Evolutionary conservation across 1,284 basidiomycete genomes (phyloP).

Genomic region (Sporisorium reilianum): DNA sequence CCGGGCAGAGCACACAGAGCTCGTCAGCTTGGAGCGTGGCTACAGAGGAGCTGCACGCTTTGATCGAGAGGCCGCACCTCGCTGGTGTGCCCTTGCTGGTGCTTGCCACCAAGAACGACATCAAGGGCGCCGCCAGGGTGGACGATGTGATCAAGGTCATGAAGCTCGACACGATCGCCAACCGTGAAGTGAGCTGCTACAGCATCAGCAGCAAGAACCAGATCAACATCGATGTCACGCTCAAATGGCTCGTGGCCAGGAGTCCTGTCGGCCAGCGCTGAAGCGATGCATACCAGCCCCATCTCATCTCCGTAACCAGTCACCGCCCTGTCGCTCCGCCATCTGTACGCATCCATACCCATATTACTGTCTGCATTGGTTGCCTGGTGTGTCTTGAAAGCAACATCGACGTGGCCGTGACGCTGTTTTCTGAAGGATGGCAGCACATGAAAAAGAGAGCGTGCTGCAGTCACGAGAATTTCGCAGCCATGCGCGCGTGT

Average conservation of each 20-base stretch:
- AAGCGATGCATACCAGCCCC: background rate
- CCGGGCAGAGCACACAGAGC: slow-evolving; percentile 15
- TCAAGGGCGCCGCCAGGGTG: slow-evolving; percentile 81
- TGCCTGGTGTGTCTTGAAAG: background rate
- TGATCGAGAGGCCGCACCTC: slow-evolving; percentile 81
- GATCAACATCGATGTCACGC: slow-evolving; percentile 80
- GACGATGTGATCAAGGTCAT: slow-evolving; percentile 87
- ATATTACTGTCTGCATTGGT: background rate
- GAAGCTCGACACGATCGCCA: slow-evolving; percentile 76
- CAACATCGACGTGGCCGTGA: background rate
- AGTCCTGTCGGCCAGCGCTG: slow-evolving; percentile 54
- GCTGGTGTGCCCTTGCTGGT: slow-evolving; percentile 87
- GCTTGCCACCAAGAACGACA: slow-evolving; percentile 95
- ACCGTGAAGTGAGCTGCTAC: slow-evolving; percentile 71
- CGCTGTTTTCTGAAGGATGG: no score
- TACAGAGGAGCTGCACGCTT: slow-evolving; percentile 87
- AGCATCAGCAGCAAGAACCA: slow-evolving; percentile 87
- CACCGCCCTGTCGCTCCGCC: background rate
- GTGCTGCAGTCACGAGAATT: slow-evolving; percentile 9
- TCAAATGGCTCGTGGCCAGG: slow-evolving; percentile 71
- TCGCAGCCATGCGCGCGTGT: slow-evolving; percentile 1
- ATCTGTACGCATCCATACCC: slow-evolving; percentile 14
- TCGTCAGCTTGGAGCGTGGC: slow-evolving; percentile 73
- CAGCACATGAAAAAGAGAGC: no score
- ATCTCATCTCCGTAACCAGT: background rate